Evolutionary conservation across 2,329 filamentous ascomycete genomes (phyloP).

Genomic region (Ophiocordyceps camponoti-saundersi): DNA sequence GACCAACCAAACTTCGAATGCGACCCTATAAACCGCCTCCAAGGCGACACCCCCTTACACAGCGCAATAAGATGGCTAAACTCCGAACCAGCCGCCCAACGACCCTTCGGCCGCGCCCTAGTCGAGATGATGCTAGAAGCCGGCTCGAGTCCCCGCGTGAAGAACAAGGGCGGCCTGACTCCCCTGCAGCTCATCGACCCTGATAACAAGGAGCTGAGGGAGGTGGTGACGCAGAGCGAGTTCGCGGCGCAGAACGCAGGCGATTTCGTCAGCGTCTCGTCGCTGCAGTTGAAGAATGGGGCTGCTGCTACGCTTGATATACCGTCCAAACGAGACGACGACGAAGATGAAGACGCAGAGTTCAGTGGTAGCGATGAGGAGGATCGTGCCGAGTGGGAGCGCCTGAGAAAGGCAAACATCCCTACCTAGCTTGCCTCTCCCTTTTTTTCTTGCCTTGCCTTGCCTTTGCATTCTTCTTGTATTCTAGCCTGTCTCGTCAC

Average conservation of each 20-base stretch:
- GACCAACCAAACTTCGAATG: constrained; percentile 77
- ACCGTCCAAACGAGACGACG: constrained; percentile 3
- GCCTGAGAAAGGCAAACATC: constrained; percentile 24
- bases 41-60: constrained; percentile 68
- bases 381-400: constrained; percentile 44
- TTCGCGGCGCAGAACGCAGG: constrained; percentile 42
- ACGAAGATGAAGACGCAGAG: constrained; percentile 30
- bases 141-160: constrained; percentile 38
- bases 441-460: too few relatives aligned
- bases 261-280: constrained; percentile 31
- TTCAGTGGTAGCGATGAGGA: constrained; percentile 49
- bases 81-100: constrained; percentile 43
- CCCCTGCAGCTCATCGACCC: constrained; percentile 60
- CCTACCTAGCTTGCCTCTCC: neutral
- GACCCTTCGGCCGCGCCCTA: constrained; percentile 46
- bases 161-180: constrained; percentile 59
- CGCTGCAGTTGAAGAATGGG: neutral
- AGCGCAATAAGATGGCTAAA: constrained; percentile 64
- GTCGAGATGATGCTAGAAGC: constrained; percentile 73
- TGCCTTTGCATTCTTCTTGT: too few relatives aligned
- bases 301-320: neutral
- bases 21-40: constrained; percentile 54
- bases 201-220: constrained; percentile 41
- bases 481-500: too few relatives aligned
- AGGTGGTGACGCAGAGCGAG: constrained; percentile 53